Conservation (phyloP, 345 rosid species). For the Eucalyptus victrix region DNA sequence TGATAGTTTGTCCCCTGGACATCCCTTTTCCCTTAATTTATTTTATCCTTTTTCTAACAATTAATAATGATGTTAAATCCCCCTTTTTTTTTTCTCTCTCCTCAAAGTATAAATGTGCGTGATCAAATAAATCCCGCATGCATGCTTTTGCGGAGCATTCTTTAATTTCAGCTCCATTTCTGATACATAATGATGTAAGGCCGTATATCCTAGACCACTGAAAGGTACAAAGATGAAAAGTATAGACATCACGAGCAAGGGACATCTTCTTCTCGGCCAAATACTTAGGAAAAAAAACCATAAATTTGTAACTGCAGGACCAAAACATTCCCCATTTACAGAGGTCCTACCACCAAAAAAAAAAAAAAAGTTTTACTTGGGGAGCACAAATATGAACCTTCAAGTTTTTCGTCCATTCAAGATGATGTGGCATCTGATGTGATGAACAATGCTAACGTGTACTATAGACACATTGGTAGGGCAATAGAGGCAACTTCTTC, state of each 20-base stretch:
- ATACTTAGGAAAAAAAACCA: background rate
- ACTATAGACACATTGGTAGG: background rate
- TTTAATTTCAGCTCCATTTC: background rate
- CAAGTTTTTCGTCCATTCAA: background rate
- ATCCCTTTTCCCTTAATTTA: background rate
- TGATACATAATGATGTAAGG: background rate
- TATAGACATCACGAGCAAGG: background rate
- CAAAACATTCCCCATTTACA: background rate
- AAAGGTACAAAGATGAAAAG: background rate
- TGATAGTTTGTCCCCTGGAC: background rate
- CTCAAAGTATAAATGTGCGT: background rate
- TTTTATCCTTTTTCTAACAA: background rate
- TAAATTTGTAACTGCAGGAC: background rate
- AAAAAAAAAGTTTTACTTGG: background rate
- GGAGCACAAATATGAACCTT: background rate
- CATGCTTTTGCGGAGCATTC: background rate
- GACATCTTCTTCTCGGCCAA: background rate
- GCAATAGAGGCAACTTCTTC: background rate
- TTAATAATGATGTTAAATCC: background rate
- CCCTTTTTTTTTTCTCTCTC: background rate
- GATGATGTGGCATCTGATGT: background rate
- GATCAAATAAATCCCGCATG: background rate
- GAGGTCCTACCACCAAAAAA: background rate
- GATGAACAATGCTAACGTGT: background rate
- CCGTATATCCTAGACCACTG: background rate